These are phyloP conservation scores for Lanmaoa rubissima DNA, from an alignment of 768 basidiomycete species.

Conservation along the genomic window DNA sequence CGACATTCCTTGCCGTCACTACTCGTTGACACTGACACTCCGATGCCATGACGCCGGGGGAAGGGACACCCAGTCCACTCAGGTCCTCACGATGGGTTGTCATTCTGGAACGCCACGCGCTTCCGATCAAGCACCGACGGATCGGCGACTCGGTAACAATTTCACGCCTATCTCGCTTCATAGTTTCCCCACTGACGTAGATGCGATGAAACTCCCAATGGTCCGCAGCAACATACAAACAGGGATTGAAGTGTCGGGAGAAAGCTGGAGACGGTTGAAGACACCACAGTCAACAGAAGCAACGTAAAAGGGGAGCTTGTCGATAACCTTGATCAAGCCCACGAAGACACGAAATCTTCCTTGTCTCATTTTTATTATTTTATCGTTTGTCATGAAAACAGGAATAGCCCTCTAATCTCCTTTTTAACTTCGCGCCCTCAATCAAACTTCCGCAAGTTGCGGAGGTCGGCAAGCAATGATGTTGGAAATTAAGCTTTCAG, in stretches of 20 bases:
- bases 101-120: neutral
- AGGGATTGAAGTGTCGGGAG: too few species aligned
- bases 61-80: neutral
- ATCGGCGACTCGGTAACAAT: neutral
- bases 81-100: neutral
- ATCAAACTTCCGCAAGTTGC: neutral
- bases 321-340: neutral
- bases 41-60: neutral
- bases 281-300: neutral
- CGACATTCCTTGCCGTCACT: neutral
- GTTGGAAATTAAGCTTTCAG: neutral
- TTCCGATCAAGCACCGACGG: neutral
- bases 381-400: neutral
- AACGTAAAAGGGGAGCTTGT: neutral
- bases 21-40: neutral
- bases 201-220: neutral
- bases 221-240: neutral
- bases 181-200: neutral
- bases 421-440: neutral
- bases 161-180: neutral
- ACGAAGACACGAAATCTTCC: neutral
- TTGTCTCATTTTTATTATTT: neutral
- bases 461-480: conserved; percentile 1
- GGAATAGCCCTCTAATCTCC: too few species aligned
- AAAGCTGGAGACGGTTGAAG: neutral